Evolutionary conservation across 768 basidiomycete genomes (phyloP).

Genomic region (Pisolithus albus): DNA sequence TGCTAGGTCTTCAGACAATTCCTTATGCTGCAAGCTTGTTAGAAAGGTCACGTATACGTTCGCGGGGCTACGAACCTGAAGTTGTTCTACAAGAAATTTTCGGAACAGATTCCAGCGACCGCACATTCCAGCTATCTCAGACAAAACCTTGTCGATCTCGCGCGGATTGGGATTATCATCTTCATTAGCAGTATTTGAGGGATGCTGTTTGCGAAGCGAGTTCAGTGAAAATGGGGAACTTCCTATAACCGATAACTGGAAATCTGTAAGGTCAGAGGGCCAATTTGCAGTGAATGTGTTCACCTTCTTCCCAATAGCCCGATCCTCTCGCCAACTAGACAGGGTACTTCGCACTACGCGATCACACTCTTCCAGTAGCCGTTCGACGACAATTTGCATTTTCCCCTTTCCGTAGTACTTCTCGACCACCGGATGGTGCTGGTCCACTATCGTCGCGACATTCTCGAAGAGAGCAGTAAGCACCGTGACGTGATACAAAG

Average conservation of each 20-base stretch:
- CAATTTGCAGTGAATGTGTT: neutral
- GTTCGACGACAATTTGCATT: conserved; percentile 73
- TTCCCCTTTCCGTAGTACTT: conserved; percentile 92
- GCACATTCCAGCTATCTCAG: conserved; percentile 84
- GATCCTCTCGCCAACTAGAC: conserved; percentile 88
- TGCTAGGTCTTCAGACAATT: neutral
- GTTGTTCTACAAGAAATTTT: conserved; percentile 73
- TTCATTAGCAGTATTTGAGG: conserved; percentile 29
- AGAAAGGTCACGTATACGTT: neutral
- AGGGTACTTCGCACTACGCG: conserved; percentile 68
- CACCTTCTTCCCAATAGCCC: conserved; percentile 76
- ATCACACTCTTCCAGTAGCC: conserved; percentile 82
- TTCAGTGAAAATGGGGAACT: conserved; percentile 33
- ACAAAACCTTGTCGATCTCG: conserved; percentile 86
- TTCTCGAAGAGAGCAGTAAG: conserved; percentile 92
- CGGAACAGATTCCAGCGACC: conserved; percentile 89
- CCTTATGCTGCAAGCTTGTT: conserved; percentile 10
- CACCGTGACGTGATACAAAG: conserved; percentile 84
- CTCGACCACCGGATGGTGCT: conserved; percentile 95
- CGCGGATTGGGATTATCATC: conserved; percentile 74
- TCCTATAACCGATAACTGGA: conserved; percentile 42
- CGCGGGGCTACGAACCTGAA: conserved; percentile 42
- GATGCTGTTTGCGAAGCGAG: conserved; percentile 25
- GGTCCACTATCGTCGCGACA: conserved; percentile 92
- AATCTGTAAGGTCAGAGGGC: conserved; percentile 1